Conservation (phyloP, 1,284 basidiomycete species). For the Vanrija sp. region DNA sequence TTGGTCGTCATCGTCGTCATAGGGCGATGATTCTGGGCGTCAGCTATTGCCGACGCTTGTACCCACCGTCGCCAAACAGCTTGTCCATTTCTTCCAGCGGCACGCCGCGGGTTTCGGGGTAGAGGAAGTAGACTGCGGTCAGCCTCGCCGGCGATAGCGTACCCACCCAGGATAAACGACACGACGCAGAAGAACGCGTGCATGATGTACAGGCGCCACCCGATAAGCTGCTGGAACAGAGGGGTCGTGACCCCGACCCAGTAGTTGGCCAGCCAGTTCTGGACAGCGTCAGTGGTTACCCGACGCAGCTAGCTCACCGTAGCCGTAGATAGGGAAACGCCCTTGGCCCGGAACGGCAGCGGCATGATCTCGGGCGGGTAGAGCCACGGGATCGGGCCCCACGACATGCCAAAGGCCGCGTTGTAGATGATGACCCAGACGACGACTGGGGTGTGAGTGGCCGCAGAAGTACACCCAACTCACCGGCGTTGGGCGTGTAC, state of each 20-base stretch:
- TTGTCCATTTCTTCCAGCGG: constrained; percentile 56
- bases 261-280: constrained; percentile 31
- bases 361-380: constrained; percentile 95
- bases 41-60: neutral
- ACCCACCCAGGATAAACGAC: constrained; percentile 68
- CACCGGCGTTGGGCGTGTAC: constrained; percentile 68
- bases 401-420: constrained; percentile 71
- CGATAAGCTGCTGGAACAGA: constrained; percentile 79
- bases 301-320: constrained; percentile 48
- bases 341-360: constrained; percentile 82
- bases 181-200: constrained; percentile 89
- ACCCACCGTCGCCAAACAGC: constrained; percentile 41
- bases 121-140: constrained; percentile 43
- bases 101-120: constrained; percentile 55
- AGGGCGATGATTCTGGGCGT: neutral
- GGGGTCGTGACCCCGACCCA: constrained; percentile 84
- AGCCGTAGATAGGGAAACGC: constrained; percentile 86
- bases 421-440: constrained; percentile 90
- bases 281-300: neutral
- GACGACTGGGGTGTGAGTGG: constrained; percentile 59
- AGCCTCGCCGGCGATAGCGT: neutral
- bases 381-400: constrained; percentile 58
- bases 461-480: constrained; percentile 4
- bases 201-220: constrained; percentile 93
- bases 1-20: constrained; percentile 34